phyloP scores from a whole-genome alignment of 2,329 filamentous ascomycete genomes.

The Ophiognomonia clavigignenti-juglandacearum region DNA sequence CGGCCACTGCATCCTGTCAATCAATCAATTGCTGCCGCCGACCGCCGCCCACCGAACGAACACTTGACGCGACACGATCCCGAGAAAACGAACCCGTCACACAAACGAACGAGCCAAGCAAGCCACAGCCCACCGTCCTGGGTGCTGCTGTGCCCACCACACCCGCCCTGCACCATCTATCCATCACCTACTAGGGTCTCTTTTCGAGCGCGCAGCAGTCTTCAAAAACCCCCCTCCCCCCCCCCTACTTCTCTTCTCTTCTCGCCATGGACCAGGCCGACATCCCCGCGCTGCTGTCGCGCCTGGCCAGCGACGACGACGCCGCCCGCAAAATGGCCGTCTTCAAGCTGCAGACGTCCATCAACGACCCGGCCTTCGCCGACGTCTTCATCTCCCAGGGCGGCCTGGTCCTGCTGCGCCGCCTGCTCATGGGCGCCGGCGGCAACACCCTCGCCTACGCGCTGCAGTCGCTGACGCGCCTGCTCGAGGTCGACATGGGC shows the following conservation, averaged over 20 bases:
- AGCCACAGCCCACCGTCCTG: constrained; percentile 4
- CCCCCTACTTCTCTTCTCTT: background rate
- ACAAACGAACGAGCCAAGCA: constrained; percentile 7
- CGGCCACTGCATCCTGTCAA: constrained; percentile 10
- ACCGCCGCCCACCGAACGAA: background rate
- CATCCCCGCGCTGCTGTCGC: constrained; percentile 60
- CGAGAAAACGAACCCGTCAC: constrained; percentile 2
- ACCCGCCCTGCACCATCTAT: no score
- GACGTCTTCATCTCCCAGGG: constrained; percentile 92
- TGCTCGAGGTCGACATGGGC: constrained; percentile 95
- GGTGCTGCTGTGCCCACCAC: background rate
- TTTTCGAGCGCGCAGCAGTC: background rate
- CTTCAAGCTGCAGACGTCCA: constrained; percentile 93
- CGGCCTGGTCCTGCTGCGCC: constrained; percentile 74
- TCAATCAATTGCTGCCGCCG: background rate
- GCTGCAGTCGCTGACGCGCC: constrained; percentile 77
- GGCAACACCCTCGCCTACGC: constrained; percentile 97
- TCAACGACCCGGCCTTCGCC: constrained; percentile 93
- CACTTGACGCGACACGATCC: no score
- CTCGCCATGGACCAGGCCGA: constrained; percentile 59
- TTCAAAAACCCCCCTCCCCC: background rate
- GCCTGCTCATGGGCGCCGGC: constrained; percentile 76
- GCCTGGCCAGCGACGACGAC: constrained; percentile 70
- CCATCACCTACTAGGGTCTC: background rate
- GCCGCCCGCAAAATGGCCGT: constrained; percentile 96